phyloP scores from a whole-genome alignment of 2,329 filamentous ascomycete genomes.

The Bertia moriformis region DNA sequence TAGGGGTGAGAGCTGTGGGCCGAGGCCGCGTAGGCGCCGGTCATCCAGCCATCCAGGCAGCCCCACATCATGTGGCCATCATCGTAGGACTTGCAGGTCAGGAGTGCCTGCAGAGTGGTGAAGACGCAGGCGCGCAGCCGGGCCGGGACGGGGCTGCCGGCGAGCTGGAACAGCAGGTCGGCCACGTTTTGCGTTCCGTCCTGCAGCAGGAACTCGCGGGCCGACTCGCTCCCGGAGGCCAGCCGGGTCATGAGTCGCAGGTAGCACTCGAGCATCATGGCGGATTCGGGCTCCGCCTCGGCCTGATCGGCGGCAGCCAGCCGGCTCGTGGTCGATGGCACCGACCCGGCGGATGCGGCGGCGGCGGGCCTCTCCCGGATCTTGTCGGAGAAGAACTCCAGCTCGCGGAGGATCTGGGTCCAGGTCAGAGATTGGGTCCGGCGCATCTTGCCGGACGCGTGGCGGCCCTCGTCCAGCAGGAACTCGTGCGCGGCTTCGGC shows the following conservation, averaged over 20 bases:
- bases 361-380: conserved; percentile 64
- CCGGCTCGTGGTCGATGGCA: conserved; percentile 37
- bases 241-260: conserved; percentile 76
- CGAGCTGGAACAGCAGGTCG: conserved; percentile 63
- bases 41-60: conserved; percentile 66
- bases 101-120: conserved; percentile 58
- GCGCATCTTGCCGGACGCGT: conserved; percentile 63
- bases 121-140: conserved; percentile 76
- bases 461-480: conserved; percentile 68
- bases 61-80: conserved; percentile 67
- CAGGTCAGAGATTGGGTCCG: conserved; percentile 78
- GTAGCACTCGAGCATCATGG: conserved; percentile 94
- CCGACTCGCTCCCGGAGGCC: conserved; percentile 55
- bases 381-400: conserved; percentile 69
- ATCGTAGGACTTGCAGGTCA: conserved; percentile 56
- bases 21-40: conserved; percentile 31
- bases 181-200: conserved; percentile 53
- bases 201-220: conserved; percentile 61
- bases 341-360: too few species aligned
- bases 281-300: conserved; percentile 76
- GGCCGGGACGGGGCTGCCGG: conserved; percentile 61
- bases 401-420: conserved; percentile 80
- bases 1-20: conserved; percentile 13
- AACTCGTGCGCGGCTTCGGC: conserved; percentile 80
- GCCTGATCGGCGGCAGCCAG: conserved; percentile 47